phyloP scores from a whole-genome alignment of 805 yeast species.

The Sugiyamaella americana region DNA sequence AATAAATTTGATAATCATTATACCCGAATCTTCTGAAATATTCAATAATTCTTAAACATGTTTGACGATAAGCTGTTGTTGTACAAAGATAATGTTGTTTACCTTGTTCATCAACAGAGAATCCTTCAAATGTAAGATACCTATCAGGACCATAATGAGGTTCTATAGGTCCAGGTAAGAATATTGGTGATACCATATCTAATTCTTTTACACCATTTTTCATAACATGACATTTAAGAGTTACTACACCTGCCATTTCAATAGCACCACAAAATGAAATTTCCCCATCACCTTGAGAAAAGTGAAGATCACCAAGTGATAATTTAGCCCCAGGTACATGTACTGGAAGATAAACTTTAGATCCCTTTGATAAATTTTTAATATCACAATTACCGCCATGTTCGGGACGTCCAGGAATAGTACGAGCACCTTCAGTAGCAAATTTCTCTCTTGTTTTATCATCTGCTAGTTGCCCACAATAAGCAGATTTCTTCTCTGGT shows the following conservation, averaged over 20 bases:
- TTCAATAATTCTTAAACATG: constrained; percentile 45
- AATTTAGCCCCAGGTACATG: constrained; percentile 44
- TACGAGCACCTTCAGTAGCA: constrained; percentile 43
- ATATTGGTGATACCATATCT: constrained; percentile 42
- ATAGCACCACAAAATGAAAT: constrained; percentile 51
- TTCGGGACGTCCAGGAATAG: constrained; percentile 50
- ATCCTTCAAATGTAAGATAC: constrained; percentile 48
- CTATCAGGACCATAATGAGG: constrained; percentile 45
- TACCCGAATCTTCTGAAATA: constrained; percentile 46
- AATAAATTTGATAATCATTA: constrained; percentile 45
- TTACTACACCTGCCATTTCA: constrained; percentile 46
- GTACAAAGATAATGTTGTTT: constrained; percentile 42
- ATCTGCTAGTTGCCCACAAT: constrained; percentile 37
- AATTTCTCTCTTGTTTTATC: constrained; percentile 29
- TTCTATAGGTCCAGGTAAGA: constrained; percentile 44
- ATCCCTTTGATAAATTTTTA: constrained; percentile 45
- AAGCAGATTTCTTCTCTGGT: constrained; percentile 36
- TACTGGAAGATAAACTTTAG: constrained; percentile 44
- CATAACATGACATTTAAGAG: constrained; percentile 38
- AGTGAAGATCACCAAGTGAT: constrained; percentile 46
- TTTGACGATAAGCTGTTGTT: constrained; percentile 46
- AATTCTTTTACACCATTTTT: constrained; percentile 40
- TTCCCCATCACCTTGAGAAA: constrained; percentile 51
- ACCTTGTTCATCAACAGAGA: constrained; percentile 46
- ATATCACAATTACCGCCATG: constrained; percentile 52